Conservation (phyloP, 805 yeast genomes). For the Metschnikowia shivogae region DNA sequence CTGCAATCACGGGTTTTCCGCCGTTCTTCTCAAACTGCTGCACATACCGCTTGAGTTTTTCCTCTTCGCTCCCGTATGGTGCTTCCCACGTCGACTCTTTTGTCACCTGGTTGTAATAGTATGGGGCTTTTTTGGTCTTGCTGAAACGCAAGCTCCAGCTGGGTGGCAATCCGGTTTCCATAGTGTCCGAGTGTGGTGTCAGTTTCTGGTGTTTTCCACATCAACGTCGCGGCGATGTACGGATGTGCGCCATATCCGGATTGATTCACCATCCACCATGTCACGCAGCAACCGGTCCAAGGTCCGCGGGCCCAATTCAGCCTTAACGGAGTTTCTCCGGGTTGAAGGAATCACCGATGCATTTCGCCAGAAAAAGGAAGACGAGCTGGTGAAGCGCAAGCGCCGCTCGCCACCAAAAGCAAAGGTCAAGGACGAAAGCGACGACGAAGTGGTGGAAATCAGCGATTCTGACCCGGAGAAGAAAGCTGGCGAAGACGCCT, state of each 20-base stretch:
- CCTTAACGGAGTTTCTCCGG: conserved; percentile 80
- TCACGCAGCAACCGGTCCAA: conserved; percentile 13
- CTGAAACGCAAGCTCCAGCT: conserved; percentile 83
- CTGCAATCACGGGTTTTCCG: conserved; percentile 27
- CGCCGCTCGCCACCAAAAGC: not conserved
- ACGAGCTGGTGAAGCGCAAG: conserved; percentile 30
- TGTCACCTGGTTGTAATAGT: conserved; percentile 68
- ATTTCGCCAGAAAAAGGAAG: conserved; percentile 45
- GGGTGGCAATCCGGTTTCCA: conserved; percentile 72
- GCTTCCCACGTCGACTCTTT: conserved; percentile 86
- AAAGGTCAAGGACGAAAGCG: conserved; percentile 10
- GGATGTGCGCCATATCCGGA: not conserved
- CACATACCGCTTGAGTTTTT: conserved; percentile 54
- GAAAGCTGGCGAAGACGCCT: not conserved
- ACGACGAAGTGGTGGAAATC: not conserved
- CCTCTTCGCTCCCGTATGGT: conserved; percentile 75
- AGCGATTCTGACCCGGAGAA: conserved; percentile 8
- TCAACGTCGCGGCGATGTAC: not conserved
- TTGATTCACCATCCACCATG: not conserved
- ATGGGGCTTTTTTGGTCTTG: conserved; percentile 77
- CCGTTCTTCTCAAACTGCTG: conserved; percentile 32
- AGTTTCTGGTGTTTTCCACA: no score
- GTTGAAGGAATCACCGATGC: conserved; percentile 88
- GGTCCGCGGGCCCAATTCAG: conserved; percentile 71
- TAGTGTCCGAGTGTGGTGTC: conserved; percentile 3